phyloP scores from a whole-genome alignment of 371 early-diverging fungal species.

The Mortierella sp. region DNA sequence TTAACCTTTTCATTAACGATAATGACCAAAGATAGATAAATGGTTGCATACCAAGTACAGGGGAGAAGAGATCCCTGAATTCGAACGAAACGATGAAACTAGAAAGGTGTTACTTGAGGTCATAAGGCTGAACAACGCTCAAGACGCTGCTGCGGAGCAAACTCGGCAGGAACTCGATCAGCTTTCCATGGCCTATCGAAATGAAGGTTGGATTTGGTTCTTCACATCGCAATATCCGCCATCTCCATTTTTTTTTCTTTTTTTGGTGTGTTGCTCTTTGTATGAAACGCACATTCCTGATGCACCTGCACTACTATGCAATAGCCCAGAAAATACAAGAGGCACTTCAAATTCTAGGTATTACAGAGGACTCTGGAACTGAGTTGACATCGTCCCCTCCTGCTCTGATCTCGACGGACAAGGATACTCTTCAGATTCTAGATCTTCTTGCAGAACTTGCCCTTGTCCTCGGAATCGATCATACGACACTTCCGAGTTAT shows the following conservation, averaged over 20 bases:
- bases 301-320: too few species aligned
- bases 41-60: too few species aligned
- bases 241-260: not conserved
- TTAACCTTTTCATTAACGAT: too few species aligned
- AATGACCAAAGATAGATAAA: too few species aligned
- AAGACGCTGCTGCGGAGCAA: conserved; percentile 19
- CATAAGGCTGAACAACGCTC: conserved; percentile 24
- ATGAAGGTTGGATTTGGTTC: conserved; percentile 21
- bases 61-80: too few species aligned
- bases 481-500: conserved; percentile 22
- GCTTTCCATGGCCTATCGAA: conserved; percentile 14
- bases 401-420: too few species aligned
- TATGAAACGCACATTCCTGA: not conserved
- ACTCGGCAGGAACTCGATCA: conserved; percentile 16
- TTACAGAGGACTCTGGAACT: conserved; percentile 16
- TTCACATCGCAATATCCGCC: too few species aligned
- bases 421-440: conserved; percentile 7
- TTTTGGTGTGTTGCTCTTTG: not conserved
- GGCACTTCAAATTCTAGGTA: conserved; percentile 18
- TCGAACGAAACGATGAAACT: too few species aligned
- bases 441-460: conserved; percentile 29
- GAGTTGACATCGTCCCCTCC: not conserved
- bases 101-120: conserved; percentile 11
- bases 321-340: conserved; percentile 14
- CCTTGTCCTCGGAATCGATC: conserved; percentile 25